Conservation (phyloP, 257 asterid genomes). For the Solanum phureja region DNA sequence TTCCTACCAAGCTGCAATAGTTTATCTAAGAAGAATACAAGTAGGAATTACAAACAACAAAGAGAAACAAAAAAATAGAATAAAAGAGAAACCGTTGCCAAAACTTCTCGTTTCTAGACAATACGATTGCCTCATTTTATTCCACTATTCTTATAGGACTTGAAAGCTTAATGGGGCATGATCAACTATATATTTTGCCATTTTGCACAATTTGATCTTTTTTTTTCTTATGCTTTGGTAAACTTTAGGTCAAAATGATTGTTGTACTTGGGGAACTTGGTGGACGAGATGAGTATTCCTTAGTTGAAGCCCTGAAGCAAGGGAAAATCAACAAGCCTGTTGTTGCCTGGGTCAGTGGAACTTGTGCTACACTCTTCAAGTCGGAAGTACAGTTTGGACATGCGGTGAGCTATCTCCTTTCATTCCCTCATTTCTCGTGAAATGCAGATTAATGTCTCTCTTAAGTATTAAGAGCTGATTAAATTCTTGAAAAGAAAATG, state of each 20-base stretch:
- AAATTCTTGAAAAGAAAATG: not conserved
- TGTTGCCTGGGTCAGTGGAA: too few relatives aligned
- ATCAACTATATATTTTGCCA: not conserved
- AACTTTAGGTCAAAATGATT: too few relatives aligned
- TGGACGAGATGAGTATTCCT: too few relatives aligned
- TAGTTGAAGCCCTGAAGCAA: too few relatives aligned
- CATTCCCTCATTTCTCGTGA: not conserved
- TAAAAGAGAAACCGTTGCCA: not conserved
- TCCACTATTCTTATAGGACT: not conserved
- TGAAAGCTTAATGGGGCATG: not conserved
- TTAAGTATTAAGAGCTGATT: not conserved
- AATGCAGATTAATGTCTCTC: not conserved
- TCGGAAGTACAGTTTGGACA: conserved; percentile 99
- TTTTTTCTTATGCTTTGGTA: too few relatives aligned
- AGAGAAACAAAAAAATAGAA: not conserved
- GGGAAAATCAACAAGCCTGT: too few relatives aligned
- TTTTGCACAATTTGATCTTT: not conserved
- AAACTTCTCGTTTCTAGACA: not conserved
- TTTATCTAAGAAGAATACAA: not conserved
- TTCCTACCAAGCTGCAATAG: not conserved
- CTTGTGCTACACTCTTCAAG: too few relatives aligned
- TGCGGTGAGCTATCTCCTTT: conserved; percentile 60
- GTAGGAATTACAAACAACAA: not conserved
- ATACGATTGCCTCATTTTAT: not conserved
- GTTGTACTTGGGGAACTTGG: too few relatives aligned